Evolutionary conservation across 73 alveolate genomes (phyloP), one percentile per base, ranked within the genome.

Genomic region (Urostyla sp.): DNA sequence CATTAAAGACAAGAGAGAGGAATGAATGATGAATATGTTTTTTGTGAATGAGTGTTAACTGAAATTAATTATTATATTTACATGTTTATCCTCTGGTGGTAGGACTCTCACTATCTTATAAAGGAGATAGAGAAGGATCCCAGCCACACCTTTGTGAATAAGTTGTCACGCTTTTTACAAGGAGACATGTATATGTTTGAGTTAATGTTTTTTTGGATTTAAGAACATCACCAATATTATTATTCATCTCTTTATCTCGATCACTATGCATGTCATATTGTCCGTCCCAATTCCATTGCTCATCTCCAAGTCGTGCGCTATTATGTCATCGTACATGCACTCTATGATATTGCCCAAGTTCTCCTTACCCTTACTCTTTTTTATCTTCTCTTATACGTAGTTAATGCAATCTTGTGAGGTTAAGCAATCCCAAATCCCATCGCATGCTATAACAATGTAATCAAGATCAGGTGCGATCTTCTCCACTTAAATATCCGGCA

Each of bases 391-490:
- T 38, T 72, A 49, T 1, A 94, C 93, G 61, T 85, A 76, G 32
- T 87, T 93, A 53, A 90, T 93, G 27, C 88, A 87, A 61, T 94
- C 94, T 52, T 95, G 84, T 44, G 86, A 67, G 11, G 91, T 82
- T 37, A 75, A 59, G 58, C 93, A 87, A 46, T 95, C 99, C 93
- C 95, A 94, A 21, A 95, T 87, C n/a, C 99, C 99, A 82, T 95
- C 99, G 84, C 99, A 94, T 8, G 97, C 98, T 34, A 92, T 55
- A 0, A 95, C 85, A 10, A 95, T 72, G 77, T 94, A 95, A 24
- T 95, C 98, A 56, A 76, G 72, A 20, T 88, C 97, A 38, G 40
- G 51, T 30, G 86, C 85, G 10, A 94, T 80, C 51, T 72, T 78
- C 57, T 84, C 81, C 6, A 73, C 85, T 59, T 79, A 50, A 0